Evolutionary conservation across 2,329 filamentous ascomycete genomes (phyloP).

Genomic region (Arthrobotrys musiformis): DNA sequence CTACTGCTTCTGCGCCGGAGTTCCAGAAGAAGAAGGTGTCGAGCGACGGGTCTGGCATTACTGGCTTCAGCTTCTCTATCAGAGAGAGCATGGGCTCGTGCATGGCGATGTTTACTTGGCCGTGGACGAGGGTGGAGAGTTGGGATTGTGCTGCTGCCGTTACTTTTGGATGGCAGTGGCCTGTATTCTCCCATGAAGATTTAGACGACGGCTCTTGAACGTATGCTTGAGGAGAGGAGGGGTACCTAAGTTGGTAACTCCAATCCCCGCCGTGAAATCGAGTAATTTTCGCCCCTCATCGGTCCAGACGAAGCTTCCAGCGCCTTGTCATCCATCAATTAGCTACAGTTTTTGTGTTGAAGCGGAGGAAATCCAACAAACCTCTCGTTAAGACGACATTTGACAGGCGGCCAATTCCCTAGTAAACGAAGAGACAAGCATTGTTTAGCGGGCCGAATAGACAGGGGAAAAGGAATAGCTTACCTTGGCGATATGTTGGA

Average conservation of each 20-base stretch:
- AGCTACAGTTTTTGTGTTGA: slow-evolving; percentile 32
- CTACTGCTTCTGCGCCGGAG: slow-evolving; percentile 62
- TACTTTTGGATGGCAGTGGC: slow-evolving; percentile 62
- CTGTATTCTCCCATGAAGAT: slow-evolving; percentile 23
- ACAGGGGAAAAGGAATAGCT: slow-evolving; percentile 15
- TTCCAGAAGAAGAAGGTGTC: slow-evolving; percentile 64
- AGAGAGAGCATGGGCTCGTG: slow-evolving; percentile 61
- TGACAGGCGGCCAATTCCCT: slow-evolving; percentile 54
- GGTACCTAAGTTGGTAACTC: slow-evolving; percentile 47
- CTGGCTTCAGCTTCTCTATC: slow-evolving; percentile 60
- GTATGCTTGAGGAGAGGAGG: background rate
- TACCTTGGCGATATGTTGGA: slow-evolving; percentile 54
- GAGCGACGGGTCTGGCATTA: slow-evolving; percentile 62
- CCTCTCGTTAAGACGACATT: slow-evolving; percentile 43
- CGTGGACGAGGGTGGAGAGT: slow-evolving; percentile 62
- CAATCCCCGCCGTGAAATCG: slow-evolving; percentile 48
- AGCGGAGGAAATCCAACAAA: slow-evolving; percentile 36
- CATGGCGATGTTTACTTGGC: slow-evolving; percentile 64
- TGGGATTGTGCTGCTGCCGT: slow-evolving; percentile 62
- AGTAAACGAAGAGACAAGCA: slow-evolving; percentile 8
- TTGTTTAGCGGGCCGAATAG: slow-evolving; percentile 24
- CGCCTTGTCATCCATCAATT: slow-evolving; percentile 17
- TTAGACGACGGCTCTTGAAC: no score
- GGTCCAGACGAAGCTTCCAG: slow-evolving; percentile 51
- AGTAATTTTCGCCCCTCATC: slow-evolving; percentile 49